phyloP scores from a whole-genome alignment of 2,329 filamentous ascomycete genomes.

The Elsinoe batatas region DNA sequence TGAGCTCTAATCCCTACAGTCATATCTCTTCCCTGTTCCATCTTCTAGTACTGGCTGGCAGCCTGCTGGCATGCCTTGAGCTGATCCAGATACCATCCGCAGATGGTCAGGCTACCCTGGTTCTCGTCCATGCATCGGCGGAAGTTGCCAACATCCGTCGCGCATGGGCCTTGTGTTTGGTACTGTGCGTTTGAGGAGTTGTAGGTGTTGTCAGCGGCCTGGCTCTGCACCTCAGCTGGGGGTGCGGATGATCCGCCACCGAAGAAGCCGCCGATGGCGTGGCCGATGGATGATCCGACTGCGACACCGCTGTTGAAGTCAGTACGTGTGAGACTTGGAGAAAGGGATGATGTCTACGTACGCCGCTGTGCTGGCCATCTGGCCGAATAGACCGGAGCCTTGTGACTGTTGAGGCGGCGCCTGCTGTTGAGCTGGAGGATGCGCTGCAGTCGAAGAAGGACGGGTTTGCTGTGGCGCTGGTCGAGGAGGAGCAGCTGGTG shows the following conservation, averaged over 20 bases:
- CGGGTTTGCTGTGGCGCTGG: slow-evolving; percentile 54
- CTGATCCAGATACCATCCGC: slow-evolving; percentile 97
- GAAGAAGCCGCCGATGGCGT: slow-evolving; percentile 87
- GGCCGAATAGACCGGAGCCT: slow-evolving; percentile 79
- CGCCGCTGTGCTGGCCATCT: slow-evolving; percentile 98
- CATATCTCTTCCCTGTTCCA: not conserved
- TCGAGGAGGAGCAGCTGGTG: slow-evolving; percentile 41
- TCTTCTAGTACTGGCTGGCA: slow-evolving; percentile 37
- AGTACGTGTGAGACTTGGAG: not conserved
- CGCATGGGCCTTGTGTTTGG: slow-evolving; percentile 48
- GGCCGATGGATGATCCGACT: slow-evolving; percentile 88
- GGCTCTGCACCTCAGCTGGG: slow-evolving; percentile 38
- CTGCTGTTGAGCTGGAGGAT: slow-evolving; percentile 35
- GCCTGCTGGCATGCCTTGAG: slow-evolving; percentile 49
- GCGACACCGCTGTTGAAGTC: slow-evolving; percentile 68
- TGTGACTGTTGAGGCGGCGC: slow-evolving; percentile 44
- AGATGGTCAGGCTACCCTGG: slow-evolving; percentile 86
- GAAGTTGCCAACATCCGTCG: slow-evolving; percentile 71
- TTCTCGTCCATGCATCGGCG: slow-evolving; percentile 96
- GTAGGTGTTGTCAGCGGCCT: slow-evolving; percentile 33
- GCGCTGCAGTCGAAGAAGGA: slow-evolving; percentile 41
- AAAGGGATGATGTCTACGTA: slow-evolving; percentile 47
- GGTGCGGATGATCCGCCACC: slow-evolving; percentile 55
- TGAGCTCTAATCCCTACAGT: not conserved
- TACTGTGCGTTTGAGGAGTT: slow-evolving; percentile 23